Evolutionary conservation across 257 asterid genomes (phyloP).

Genomic region (Capsicum baccatum): DNA sequence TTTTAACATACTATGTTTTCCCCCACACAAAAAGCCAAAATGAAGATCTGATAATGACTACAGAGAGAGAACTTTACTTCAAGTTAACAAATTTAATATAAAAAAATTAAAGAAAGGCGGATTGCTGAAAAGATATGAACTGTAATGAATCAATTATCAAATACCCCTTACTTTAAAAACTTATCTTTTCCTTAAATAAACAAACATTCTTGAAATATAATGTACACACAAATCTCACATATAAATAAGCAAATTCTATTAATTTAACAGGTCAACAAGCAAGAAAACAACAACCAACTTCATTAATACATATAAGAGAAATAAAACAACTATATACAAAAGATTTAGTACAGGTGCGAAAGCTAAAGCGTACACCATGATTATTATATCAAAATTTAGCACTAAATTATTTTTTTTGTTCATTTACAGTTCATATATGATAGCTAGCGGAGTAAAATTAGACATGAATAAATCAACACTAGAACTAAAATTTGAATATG

Average conservation of each 20-base stretch:
- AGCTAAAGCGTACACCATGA: too few relatives aligned
- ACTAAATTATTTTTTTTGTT: too few relatives aligned
- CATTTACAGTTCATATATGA: too few relatives aligned
- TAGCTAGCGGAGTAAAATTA: too few relatives aligned
- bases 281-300: constrained; percentile 22
- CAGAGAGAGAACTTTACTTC: constrained; percentile 32
- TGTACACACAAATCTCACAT: neutral
- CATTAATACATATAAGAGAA: constrained; percentile 38
- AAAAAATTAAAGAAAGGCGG: constrained; percentile 55
- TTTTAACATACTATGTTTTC: constrained; percentile 35
- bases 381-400: too few relatives aligned
- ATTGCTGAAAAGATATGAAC: constrained; percentile 71
- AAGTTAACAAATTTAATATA: constrained; percentile 1
- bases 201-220: constrained; percentile 38
- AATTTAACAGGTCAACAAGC: constrained; percentile 27
- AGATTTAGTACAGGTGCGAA: too few relatives aligned
- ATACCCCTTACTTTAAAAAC: constrained; percentile 21
- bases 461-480: too few relatives aligned
- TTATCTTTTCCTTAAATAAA: neutral
- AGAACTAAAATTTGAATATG: too few relatives aligned
- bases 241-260: neutral
- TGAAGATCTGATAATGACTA: constrained; percentile 67
- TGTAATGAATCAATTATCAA: constrained; percentile 41
- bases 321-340: constrained; percentile 36
- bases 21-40: constrained; percentile 36